phyloP scores from a whole-genome alignment of 371 early-diverging fungal species.

The Rhizopus arrhizus region DNA sequence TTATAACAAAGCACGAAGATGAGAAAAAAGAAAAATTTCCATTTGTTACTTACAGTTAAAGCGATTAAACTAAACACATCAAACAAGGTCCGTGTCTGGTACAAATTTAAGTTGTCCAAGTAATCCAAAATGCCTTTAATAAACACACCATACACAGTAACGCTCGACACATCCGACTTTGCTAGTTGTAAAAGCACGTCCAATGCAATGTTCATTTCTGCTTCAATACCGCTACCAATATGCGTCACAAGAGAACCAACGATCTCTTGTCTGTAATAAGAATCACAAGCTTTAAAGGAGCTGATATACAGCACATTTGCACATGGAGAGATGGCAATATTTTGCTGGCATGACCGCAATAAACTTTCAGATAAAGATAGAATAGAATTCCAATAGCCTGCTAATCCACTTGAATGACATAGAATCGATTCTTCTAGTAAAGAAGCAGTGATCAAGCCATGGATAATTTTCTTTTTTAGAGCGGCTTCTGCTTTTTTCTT shows the following conservation, averaged over 20 bases:
- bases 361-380: slow-evolving; percentile 66
- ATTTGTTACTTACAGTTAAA: slow-evolving; percentile 46
- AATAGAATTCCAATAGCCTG: slow-evolving; percentile 63
- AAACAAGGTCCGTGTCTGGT: slow-evolving; percentile 72
- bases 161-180: slow-evolving; percentile 44
- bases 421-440: slow-evolving; percentile 59
- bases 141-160: slow-evolving; percentile 68
- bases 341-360: slow-evolving; percentile 58
- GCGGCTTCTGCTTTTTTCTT: slow-evolving; percentile 68
- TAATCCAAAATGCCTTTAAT: slow-evolving; percentile 82
- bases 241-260: slow-evolving; percentile 79
- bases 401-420: slow-evolving; percentile 53
- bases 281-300: slow-evolving; percentile 60
- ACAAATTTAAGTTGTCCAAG: slow-evolving; percentile 67
- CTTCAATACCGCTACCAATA: slow-evolving; percentile 74
- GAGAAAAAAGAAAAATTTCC: neutral
- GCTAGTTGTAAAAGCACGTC: slow-evolving; percentile 62
- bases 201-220: slow-evolving; percentile 71
- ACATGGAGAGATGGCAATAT: slow-evolving; percentile 44
- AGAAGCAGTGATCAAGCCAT: slow-evolving; percentile 48
- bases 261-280: slow-evolving; percentile 76
- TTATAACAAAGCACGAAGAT: neutral
- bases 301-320: slow-evolving; percentile 56
- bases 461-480: slow-evolving; percentile 61
- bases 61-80: slow-evolving; percentile 71